phyloP scores from a whole-genome alignment of 129 eudicot species.

The Centella asiatica region DNA sequence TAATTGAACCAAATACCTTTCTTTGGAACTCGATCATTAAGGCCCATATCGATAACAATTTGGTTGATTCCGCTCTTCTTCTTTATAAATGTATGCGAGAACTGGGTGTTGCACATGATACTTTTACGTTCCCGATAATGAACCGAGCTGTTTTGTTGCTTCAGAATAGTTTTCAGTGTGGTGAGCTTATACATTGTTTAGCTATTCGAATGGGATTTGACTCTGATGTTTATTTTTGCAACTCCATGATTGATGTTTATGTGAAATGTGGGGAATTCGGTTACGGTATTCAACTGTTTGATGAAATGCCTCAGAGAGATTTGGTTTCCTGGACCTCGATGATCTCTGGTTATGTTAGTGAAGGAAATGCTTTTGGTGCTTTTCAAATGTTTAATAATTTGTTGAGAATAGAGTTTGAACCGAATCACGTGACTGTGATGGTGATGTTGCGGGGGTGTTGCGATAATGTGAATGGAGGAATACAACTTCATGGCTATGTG shows the following conservation, averaged over 20 bases:
- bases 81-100: conserved; percentile 33
- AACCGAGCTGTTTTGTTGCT: conserved; percentile 19
- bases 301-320: conserved; percentile 38
- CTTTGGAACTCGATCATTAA: conserved; percentile 40
- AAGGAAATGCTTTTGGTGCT: conserved; percentile 20
- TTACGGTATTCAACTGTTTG: conserved; percentile 26
- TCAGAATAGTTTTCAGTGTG: conserved; percentile 12
- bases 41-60: conserved; percentile 20
- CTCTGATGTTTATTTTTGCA: conserved; percentile 37
- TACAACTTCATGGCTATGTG: conserved; percentile 34
- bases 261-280: conserved; percentile 18
- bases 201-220: conserved; percentile 39
- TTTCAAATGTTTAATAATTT: conserved; percentile 21
- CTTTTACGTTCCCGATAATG: conserved; percentile 36
- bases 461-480: conserved; percentile 17
- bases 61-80: conserved; percentile 17
- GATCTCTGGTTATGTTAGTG: conserved; percentile 29
- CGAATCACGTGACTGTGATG: conserved; percentile 32
- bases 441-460: conserved; percentile 32
- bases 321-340: conserved; percentile 45
- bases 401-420: conserved; percentile 33
- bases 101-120: conserved; percentile 33
- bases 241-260: conserved; percentile 32
- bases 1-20: conserved; percentile 18
- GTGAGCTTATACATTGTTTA: conserved; percentile 24